Conservation (phyloP, 257 asterid genomes). For the Euphrasia confusa region DNA sequence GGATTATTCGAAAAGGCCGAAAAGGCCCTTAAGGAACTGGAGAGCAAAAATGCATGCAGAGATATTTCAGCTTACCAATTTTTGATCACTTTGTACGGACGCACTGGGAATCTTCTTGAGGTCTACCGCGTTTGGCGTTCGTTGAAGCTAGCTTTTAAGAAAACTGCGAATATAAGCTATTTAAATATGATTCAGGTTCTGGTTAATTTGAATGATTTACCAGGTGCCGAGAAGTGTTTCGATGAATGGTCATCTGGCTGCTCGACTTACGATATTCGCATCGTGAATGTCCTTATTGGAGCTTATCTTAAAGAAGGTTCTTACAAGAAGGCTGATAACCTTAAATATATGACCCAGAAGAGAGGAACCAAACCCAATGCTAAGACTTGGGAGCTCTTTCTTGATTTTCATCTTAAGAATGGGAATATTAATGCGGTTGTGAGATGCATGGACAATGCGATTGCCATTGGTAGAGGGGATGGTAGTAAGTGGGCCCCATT, state of each 20-base stretch:
- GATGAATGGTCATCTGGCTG: conserved; percentile 64
- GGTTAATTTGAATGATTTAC: conserved; percentile 73
- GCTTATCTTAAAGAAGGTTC: conserved; percentile 62
- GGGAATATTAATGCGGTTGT: conserved; percentile 51
- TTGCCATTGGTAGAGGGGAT: conserved; percentile 57
- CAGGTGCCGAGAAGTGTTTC: conserved; percentile 94
- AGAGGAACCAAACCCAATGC: conserved; percentile 69
- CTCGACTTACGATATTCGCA: conserved; percentile 64
- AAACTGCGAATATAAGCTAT: conserved; percentile 76
- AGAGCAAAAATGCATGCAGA: conserved; percentile 51
- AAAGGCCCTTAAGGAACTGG: conserved; percentile 80
- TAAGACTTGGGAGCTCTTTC: conserved; percentile 82
- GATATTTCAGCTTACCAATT: conserved; percentile 70
- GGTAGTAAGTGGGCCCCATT: conserved; percentile 66
- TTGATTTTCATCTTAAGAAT: conserved; percentile 58
- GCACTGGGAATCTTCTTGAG: conserved; percentile 71
- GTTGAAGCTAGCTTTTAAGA: conserved; percentile 72
- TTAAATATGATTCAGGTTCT: conserved; percentile 83
- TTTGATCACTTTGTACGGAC: conserved; percentile 77
- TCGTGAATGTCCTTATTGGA: conserved; percentile 68
- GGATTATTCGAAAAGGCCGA: conserved; percentile 68
- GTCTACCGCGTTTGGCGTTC: conserved; percentile 93
- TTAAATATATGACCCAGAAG: conserved; percentile 51
- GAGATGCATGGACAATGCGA: conserved; percentile 52
- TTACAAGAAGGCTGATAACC: conserved; percentile 58